These are phyloP conservation scores for Lachancea nothofagi DNA, from an alignment of 805 yeast genomes.

Conservation along the genomic window DNA sequence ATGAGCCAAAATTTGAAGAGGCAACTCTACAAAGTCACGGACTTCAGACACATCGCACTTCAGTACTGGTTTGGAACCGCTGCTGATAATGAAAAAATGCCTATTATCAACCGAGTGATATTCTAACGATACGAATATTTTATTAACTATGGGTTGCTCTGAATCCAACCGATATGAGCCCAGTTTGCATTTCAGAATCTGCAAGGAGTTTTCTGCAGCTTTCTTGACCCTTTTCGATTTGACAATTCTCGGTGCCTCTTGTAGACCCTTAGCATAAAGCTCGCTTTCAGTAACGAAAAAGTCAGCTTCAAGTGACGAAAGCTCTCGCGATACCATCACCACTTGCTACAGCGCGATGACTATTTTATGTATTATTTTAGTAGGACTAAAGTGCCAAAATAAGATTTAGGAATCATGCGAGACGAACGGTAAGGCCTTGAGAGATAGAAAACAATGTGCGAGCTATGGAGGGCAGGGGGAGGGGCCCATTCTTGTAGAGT, in stretches of 20 bases:
- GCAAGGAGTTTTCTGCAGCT: background rate
- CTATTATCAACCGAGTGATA: slow-evolving; percentile 1
- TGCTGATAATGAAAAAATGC: slow-evolving; percentile 4
- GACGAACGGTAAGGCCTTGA: no score
- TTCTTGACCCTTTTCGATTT: background rate
- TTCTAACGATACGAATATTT: background rate
- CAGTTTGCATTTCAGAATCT: slow-evolving; percentile 1
- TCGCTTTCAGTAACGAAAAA: background rate
- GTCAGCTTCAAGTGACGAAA: slow-evolving; percentile 1
- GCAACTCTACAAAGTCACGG: slow-evolving; percentile 1
- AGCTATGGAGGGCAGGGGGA: no score
- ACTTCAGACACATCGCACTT: slow-evolving; percentile 7
- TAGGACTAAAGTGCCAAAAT: no score
- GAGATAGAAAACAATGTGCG: no score
- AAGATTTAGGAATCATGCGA: no score
- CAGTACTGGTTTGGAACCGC: slow-evolving; percentile 4
- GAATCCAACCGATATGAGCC: background rate
- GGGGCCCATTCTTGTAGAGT: no score
- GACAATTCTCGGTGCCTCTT: background rate
- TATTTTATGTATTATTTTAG: no score
- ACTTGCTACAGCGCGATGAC: no score
- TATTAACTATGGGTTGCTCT: background rate
- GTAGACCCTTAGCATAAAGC: background rate
- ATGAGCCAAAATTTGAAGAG: slow-evolving; percentile 8
- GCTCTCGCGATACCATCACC: no score